These are phyloP conservation scores for Phlyctochytrium planicorne DNA, from an alignment of 192 early-diverging fungal species.

Conservation along the genomic window DNA sequence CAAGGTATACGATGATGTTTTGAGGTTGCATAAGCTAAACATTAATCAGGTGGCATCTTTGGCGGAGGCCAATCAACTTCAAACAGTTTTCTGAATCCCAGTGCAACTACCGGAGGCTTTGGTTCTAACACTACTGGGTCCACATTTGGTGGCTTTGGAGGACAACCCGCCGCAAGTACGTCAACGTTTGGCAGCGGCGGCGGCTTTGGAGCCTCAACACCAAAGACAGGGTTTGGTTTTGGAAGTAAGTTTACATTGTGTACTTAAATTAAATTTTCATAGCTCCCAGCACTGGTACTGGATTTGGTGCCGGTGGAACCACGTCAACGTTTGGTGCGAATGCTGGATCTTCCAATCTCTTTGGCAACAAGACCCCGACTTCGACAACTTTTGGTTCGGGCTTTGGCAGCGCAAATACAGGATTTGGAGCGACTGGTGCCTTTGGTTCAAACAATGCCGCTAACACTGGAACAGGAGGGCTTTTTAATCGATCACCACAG, in stretches of 20 bases:
- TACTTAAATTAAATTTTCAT: constrained; percentile 21
- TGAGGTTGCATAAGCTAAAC: too few relatives aligned
- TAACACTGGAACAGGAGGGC: too few relatives aligned
- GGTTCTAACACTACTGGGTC: constrained; percentile 20
- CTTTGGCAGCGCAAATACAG: too few relatives aligned
- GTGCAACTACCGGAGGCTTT: constrained; percentile 19
- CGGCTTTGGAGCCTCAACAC: constrained; percentile 35
- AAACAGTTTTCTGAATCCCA: constrained; percentile 5
- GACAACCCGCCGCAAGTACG: constrained; percentile 14
- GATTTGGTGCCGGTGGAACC: constrained; percentile 18
- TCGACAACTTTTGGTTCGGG: too few relatives aligned
- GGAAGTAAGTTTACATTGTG: background rate
- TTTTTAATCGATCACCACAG: too few relatives aligned
- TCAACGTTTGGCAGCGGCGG: constrained; percentile 36
- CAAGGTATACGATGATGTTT: too few relatives aligned
- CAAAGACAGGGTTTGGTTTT: background rate
- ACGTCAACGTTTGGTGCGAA: too few relatives aligned
- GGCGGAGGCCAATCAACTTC: constrained; percentile 2
- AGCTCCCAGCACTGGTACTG: constrained; percentile 14
- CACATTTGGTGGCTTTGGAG: constrained; percentile 13
- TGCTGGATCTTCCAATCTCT: too few relatives aligned
- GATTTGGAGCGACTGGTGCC: too few relatives aligned
- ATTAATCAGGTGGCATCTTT: too few relatives aligned
- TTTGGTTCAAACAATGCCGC: too few relatives aligned
- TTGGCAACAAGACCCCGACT: too few relatives aligned